Base-by-base conservation (phyloP, 495 filamentous ascomycete species). In the Bryoglossum gracile region DNA sequence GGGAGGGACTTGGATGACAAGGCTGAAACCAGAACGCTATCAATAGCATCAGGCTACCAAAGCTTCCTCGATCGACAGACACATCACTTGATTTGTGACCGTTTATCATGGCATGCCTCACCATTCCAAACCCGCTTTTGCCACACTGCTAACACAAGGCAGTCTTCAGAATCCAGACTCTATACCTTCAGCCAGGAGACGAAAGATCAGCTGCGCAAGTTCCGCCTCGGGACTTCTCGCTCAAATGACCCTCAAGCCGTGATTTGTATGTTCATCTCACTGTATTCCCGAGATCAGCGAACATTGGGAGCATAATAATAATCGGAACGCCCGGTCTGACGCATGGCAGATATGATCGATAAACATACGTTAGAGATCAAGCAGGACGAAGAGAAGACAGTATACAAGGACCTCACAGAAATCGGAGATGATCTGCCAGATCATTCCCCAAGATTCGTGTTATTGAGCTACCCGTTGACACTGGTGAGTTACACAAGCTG, bases 181-280 rank as follows among this genome's bases (percentile, higher is more conserved):
- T 98, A 97, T 68, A 83, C 90, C 21, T 94, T 97, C 78, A 90
- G 87, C 25, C 74, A 81, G 36, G 86, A 89, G 66, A 95, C 87
- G 21, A 87, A 80, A 66, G 82, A 86, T 56, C 79, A 85, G 62
- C 76, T 98, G 47, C 82, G 85, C 61, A 95, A 95, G 64, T 97
- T 98, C 70, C 86, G 92, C 30, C 73, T 98, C 8, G 76, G 82
- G 9, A 96, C 92, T 5, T 95, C 90, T 19, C 75, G 92, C 53
- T 79, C 87, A n/a, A 89, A 82, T 57, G 79, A 84, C 33, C 82
- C 89, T 0, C 89, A 95, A 72, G 92, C 89, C 47, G 77, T 91
- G 55, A 89, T 98, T 50, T 96, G 92, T 96, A 87, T 67, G 82
- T 73, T 59, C 55, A 63, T 73, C 64, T 68, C 53, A 30, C 32